Conservation (phyloP, 345 rosid species). For the Brassica juncea region DNA sequence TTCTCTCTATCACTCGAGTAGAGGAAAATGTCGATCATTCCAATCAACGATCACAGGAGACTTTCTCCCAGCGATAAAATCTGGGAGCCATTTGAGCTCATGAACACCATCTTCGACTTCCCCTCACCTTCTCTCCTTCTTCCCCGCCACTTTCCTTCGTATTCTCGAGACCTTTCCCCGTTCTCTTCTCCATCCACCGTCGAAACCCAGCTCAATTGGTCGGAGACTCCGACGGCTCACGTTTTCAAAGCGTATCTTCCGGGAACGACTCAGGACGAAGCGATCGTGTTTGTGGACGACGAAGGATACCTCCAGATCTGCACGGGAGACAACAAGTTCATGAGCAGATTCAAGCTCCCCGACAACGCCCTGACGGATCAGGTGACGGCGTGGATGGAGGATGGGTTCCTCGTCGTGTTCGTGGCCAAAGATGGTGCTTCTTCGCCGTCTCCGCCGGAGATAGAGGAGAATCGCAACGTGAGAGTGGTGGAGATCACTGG, state of each 20-base stretch:
- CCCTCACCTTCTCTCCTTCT: constrained; percentile 27
- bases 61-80: not conserved
- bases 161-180: constrained; percentile 31
- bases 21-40: constrained; percentile 38
- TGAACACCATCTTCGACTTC: constrained; percentile 29
- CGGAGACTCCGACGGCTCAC: constrained; percentile 38
- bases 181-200: constrained; percentile 12
- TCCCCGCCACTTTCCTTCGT: constrained; percentile 31
- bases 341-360: constrained; percentile 43
- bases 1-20: not conserved
- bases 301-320: constrained; percentile 43
- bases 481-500: constrained; percentile 42
- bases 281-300: constrained; percentile 38
- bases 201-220: constrained; percentile 38
- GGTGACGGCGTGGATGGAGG: constrained; percentile 43
- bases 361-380: constrained; percentile 32
- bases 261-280: constrained; percentile 29
- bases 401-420: constrained; percentile 35
- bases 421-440: constrained; percentile 35
- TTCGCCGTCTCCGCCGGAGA: not conserved
- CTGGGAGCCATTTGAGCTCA: constrained; percentile 39
- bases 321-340: constrained; percentile 36
- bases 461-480: constrained; percentile 33
- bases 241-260: constrained; percentile 44
- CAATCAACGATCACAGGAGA: constrained; percentile 35